Evolutionary conservation across 805 yeast species (phyloP).

Genomic region (Cephaloascus albidus): DNA sequence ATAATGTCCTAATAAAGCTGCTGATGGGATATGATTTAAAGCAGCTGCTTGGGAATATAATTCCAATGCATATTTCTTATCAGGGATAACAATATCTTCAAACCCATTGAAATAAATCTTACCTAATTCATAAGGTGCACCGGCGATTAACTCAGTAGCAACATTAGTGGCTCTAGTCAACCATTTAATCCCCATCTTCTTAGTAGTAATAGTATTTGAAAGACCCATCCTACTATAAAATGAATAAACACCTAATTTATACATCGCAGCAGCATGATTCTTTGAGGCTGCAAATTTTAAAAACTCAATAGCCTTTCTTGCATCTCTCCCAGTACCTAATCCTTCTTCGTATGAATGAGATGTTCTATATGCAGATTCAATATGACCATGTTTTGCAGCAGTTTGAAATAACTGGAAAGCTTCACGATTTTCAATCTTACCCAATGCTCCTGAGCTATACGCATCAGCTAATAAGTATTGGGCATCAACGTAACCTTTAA

Average conservation of each 20-base stretch:
- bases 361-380: slow-evolving; percentile 85
- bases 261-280: slow-evolving; percentile 96
- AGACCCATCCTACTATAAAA: slow-evolving; percentile 83
- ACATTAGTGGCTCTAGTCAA: slow-evolving; percentile 74
- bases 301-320: slow-evolving; percentile 76
- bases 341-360: slow-evolving; percentile 93
- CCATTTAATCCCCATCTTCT: slow-evolving; percentile 90
- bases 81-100: slow-evolving; percentile 78
- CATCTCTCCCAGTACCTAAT: slow-evolving; percentile 82
- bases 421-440: slow-evolving; percentile 68
- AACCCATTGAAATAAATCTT: slow-evolving; percentile 79
- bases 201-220: slow-evolving; percentile 53
- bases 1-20: slow-evolving; percentile 68
- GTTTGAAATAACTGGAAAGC: slow-evolving; percentile 71
- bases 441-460: slow-evolving; percentile 74
- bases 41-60: slow-evolving; percentile 84
- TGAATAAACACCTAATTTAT: slow-evolving; percentile 79
- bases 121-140: slow-evolving; percentile 93
- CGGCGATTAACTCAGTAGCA: slow-evolving; percentile 77
- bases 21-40: slow-evolving; percentile 74
- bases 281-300: slow-evolving; percentile 80
- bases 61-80: slow-evolving; percentile 74
- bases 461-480: slow-evolving; percentile 92
- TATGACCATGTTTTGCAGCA: slow-evolving; percentile 91
- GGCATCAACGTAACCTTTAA: slow-evolving; percentile 80